A percentile compares a stretch with the other conserved stretches of the same genome.
Conservation (phyloP, 495 filamentous ascomycete genomes). For the Aspergillus ostianus region DNA sequence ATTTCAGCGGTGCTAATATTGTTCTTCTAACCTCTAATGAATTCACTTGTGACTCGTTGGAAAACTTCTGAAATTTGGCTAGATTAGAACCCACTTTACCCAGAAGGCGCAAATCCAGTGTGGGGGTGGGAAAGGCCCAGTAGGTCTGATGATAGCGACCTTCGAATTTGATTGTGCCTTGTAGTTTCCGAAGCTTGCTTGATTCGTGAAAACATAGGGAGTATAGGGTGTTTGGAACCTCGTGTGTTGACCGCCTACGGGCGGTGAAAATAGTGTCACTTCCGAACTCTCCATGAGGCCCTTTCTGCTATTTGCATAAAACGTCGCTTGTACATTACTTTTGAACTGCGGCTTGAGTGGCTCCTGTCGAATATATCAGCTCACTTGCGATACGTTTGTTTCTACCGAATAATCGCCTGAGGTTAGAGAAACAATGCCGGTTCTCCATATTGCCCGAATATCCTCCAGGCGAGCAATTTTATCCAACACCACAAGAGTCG, state of each 20-base stretch:
- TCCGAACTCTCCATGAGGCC: not conserved
- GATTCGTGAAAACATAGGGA: too few species aligned
- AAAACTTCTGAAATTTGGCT: too few species aligned
- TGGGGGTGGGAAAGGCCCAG: too few species aligned
- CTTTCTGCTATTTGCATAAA: not conserved
- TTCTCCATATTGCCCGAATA: slow-evolving; percentile 7
- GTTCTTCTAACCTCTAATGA: not conserved
- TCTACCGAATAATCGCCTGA: not conserved
- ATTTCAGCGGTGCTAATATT: not conserved
- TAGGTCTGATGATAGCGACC: too few species aligned
- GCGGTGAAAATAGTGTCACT: not conserved
- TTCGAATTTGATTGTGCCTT: too few species aligned
- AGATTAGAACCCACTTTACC: too few species aligned
- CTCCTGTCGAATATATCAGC: not conserved
- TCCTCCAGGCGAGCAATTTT: slow-evolving; percentile 21
- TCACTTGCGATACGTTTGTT: not conserved
- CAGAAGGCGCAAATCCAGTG: too few species aligned
- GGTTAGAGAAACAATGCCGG: slow-evolving; percentile 19
- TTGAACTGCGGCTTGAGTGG: not conserved
- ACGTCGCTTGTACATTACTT: too few species aligned
- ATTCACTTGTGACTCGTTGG: not conserved
- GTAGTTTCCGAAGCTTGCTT: too few species aligned
- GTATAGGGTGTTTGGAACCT: not conserved
- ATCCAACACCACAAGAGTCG: slow-evolving; percentile 11
- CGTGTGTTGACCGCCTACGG: not conserved